Conservation (phyloP, 2,329 filamentous ascomycete species). For the Aspergillus transmontanensis region DNA sequence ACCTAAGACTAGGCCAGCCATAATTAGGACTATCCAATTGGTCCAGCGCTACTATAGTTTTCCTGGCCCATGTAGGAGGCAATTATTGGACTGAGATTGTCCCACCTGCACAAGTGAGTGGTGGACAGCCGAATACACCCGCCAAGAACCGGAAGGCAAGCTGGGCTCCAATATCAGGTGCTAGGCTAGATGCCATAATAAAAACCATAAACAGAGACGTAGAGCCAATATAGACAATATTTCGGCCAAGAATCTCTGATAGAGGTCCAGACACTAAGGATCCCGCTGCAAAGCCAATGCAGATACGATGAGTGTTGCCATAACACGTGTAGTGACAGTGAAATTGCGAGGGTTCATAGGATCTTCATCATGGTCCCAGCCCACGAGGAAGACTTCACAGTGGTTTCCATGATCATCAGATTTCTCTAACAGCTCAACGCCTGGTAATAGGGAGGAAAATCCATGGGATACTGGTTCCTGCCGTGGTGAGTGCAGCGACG, state of each 20-base stretch:
- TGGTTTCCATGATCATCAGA: no score
- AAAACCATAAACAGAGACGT: slow-evolving; percentile 52
- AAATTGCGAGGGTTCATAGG: no score
- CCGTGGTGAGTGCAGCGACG: no score
- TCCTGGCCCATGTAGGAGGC: slow-evolving; percentile 20
- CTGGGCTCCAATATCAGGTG: slow-evolving; percentile 52
- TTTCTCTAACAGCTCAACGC: no score
- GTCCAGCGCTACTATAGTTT: slow-evolving; percentile 42
- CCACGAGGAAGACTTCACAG: no score
- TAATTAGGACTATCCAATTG: slow-evolving; percentile 49
- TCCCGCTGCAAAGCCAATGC: slow-evolving; percentile 44
- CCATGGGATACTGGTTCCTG: no score
- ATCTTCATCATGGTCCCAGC: no score
- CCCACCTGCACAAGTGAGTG: slow-evolving; percentile 48
- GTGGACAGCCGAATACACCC: slow-evolving; percentile 51
- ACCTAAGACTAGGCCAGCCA: slow-evolving; percentile 36
- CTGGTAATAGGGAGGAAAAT: no score
- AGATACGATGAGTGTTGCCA: no score
- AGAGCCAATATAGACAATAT: slow-evolving; percentile 52
- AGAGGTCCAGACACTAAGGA: slow-evolving; percentile 53
- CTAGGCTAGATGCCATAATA: slow-evolving; percentile 50
- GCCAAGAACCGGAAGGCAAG: slow-evolving; percentile 54
- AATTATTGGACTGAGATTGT: slow-evolving; percentile 30
- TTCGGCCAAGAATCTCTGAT: slow-evolving; percentile 53
- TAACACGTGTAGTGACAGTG: no score